Evolutionary conservation across 805 yeast genomes (phyloP), one percentile per base, ranked within the genome.

Genomic region (Candida wancherniae): DNA sequence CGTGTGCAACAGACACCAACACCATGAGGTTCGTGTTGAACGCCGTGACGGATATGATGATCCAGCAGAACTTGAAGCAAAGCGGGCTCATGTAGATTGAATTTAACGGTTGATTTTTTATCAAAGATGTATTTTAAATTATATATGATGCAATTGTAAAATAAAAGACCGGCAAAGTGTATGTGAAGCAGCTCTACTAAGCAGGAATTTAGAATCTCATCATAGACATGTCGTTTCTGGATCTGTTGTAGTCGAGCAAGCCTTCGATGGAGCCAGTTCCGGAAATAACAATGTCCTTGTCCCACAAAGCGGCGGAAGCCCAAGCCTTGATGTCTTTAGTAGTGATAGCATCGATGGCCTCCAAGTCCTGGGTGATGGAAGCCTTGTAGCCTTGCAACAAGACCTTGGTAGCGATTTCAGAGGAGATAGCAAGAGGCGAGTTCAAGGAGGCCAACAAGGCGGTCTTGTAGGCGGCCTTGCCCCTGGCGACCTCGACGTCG

Each of bases 1-100:
- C 98, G 1, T 87, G 97, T 61, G 98, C 98, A 0, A 92, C 98
- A 0, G 97, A 92, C 55, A 75, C 94, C 0, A 68, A 75, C 33
- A 75, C 87, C 17, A 92, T 92, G 95, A 73, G 75, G 50, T 90
- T 88, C 50, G 96, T 92, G 11, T 67, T 92, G 34, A 75, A 84
- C 4, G 96, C 97, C 0, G 95, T 87, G 6, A 86, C 97, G 1
- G 97, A 92, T 60, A 70, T 86, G 75, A 75, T 92, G 27, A 74
- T 90, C 18, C 90, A 84, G 52, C 83, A 83, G 48, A 88, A 84
- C 51, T 58, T 90, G 54, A 76, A 79, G 56, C 75, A 72, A 49
- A 79, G 86, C 51, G 95, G 95, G 4, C 62, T 86, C 27, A 69
- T 83, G 44, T 83, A 46, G 24, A n/a, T n/a, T n/a, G n/a, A n/a